Evolutionary conservation across 495 filamentous ascomycete species (phyloP).

Genomic region (Xylaria nigripes): DNA sequence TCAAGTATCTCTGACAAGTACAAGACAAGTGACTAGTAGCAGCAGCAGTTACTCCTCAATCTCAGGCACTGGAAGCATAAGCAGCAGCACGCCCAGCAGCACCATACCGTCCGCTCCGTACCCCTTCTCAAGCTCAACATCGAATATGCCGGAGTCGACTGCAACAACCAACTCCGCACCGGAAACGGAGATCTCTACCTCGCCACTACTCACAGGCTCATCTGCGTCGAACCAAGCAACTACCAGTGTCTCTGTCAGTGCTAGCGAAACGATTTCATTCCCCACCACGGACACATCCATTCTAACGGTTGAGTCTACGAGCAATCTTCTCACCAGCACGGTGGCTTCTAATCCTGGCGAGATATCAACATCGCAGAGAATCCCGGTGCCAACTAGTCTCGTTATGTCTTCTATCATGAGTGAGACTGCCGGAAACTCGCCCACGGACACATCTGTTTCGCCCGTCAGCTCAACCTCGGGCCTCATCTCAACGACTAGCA

Average conservation of each 20-base stretch:
- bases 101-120: constrained; percentile 7
- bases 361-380: neutral
- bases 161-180: constrained; percentile 3
- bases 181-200: neutral
- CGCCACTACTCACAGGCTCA: neutral
- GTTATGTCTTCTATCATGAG: neutral
- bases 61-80: neutral
- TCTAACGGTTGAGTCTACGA: neutral
- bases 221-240: neutral
- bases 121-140: constrained; percentile 16
- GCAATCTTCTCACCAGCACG: neutral
- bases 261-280: neutral
- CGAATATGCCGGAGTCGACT: constrained; percentile 3
- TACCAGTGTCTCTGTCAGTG: neutral
- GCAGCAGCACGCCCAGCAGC: neutral
- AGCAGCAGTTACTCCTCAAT: neutral
- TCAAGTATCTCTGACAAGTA: neutral
- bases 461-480: neutral
- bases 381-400: neutral
- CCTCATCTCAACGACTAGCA: neutral
- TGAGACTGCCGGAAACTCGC: neutral
- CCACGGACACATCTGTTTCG: neutral
- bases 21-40: neutral
- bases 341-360: neutral
- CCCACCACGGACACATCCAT: neutral